Evolutionary conservation across 106 monocot genomes (phyloP).

Genomic region (Allium fistulosum): DNA sequence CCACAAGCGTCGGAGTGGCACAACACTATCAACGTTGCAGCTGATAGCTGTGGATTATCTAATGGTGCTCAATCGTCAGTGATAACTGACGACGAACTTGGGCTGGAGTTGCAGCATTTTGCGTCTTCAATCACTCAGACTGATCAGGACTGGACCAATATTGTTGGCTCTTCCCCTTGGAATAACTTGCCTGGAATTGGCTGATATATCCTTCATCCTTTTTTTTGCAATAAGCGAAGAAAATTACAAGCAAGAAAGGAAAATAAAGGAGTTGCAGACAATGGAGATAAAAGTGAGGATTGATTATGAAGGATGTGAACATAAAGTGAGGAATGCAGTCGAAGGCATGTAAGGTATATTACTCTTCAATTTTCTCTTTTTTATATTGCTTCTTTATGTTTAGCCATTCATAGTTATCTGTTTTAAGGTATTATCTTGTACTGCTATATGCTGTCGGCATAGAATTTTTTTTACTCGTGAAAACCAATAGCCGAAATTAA

Average conservation of each 20-base stretch:
- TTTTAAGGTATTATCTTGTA: neutral
- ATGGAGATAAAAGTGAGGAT: constrained; percentile 23
- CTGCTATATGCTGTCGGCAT: neutral
- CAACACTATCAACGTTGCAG: constrained; percentile 6
- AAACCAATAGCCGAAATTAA: neutral
- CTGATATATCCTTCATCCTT: neutral
- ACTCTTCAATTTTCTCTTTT: neutral
- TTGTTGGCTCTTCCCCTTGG: constrained; percentile 20
- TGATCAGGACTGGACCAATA: constrained; percentile 26
- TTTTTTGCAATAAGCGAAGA: too few species aligned
- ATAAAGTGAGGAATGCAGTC: constrained; percentile 9
- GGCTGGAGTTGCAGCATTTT: constrained; percentile 29
- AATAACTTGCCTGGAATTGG: constrained; percentile 24
- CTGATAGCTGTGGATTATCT: constrained; percentile 15
- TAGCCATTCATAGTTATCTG: neutral
- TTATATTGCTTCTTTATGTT: neutral
- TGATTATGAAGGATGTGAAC: constrained; percentile 23
- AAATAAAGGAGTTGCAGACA: constrained; percentile 1
- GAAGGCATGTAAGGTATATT: constrained; percentile 14
- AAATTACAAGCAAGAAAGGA: neutral
- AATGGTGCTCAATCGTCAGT: constrained; percentile 29
- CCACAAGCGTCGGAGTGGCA: neutral
- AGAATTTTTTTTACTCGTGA: too few species aligned
- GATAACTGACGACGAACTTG: constrained; percentile 24
- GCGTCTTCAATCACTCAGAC: constrained; percentile 11